Base-by-base conservation (phyloP, 2,329 filamentous ascomycete genomes). In the Sarocladiaceae sp. region DNA sequence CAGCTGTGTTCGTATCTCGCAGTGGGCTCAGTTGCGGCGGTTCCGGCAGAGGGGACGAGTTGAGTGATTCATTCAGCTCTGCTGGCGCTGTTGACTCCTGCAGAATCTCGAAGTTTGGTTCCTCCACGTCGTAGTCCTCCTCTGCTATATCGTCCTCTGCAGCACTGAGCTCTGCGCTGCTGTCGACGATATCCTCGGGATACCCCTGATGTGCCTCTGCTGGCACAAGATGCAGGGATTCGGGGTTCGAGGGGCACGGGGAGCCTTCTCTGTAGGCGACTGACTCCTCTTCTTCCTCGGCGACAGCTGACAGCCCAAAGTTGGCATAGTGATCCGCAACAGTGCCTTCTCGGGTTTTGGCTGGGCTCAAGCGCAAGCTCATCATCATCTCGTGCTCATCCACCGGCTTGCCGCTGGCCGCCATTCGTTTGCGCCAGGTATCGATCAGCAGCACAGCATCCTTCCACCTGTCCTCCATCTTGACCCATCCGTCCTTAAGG, bases 361-460 rank as follows among this genome's bases (percentile, higher is more conserved):
- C 75, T 1, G 82, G 82, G 53, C 80, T 82, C 17, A 86, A 72
- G 5, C 81, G 78, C 35, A 91, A 68, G 2, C 88, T 86, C 76
- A 84, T 82, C 64, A 83, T 84, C 50, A 86, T 67, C 60, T 86
- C 83, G 54, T 84, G 81, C 52, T 85, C 73, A 60, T 88, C 84
- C 58, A 93, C 82, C 0, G 86, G 82, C 54, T 84, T 79, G 4
- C 86, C 87, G 57, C 80, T 84, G 50, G 77, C 78, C 15, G 82
- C 82, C 81, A 96, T 90, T 37, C 90, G 81, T 65, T 84, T 87
- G 55, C 92, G 85, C 93, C 94, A 97, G 29, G 88, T 85, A 58
- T 97, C 90, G 74, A 99, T 96, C 71, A 99, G 83, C 31, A 83
- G 79, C 12, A 97, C 85, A 1, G 94, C 90, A 64, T 97, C 93